phyloP scores from a whole-genome alignment of 352 stramenopile species.

The Pythium chondricola region DNA sequence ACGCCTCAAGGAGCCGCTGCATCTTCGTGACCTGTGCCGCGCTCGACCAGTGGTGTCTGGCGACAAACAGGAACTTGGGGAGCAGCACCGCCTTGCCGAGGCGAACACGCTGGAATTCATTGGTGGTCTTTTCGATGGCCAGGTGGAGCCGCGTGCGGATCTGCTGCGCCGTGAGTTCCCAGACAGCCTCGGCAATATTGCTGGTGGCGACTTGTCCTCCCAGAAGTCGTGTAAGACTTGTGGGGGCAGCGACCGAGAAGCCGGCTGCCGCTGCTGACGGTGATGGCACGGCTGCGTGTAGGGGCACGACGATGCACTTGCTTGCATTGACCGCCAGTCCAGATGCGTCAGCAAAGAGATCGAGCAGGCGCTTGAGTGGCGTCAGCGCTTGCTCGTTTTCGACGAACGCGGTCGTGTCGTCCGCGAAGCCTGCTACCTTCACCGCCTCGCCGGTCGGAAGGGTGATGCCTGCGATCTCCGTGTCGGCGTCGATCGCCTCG shows the following conservation, averaged over 20 bases:
- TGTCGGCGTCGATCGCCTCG: neutral
- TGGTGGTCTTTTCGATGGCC: neutral
- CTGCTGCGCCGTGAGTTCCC: neutral
- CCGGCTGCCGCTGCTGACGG: no score
- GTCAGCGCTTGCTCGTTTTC: no score
- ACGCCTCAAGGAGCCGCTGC: neutral
- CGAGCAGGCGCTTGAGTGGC: no score
- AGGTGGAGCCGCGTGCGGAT: neutral
- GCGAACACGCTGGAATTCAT: constrained; percentile 4
- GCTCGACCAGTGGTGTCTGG: neutral
- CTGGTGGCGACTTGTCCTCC: neutral
- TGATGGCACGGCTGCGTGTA: no score
- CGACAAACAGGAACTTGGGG: constrained; percentile 7
- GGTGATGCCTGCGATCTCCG: no score
- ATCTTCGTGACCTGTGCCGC: neutral
- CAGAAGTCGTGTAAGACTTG: neutral
- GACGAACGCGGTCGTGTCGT: no score
- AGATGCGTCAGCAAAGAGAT: neutral
- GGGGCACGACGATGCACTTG: neutral
- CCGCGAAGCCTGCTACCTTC: no score
- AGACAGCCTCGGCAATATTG: neutral
- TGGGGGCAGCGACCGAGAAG: neutral
- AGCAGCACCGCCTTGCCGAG: constrained; percentile 1
- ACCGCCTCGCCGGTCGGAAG: no score
- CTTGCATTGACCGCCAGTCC: constrained; percentile 1